Base-by-base conservation (phyloP, 1,139 yeast species). In the Magnusiomyces magnusii region DNA sequence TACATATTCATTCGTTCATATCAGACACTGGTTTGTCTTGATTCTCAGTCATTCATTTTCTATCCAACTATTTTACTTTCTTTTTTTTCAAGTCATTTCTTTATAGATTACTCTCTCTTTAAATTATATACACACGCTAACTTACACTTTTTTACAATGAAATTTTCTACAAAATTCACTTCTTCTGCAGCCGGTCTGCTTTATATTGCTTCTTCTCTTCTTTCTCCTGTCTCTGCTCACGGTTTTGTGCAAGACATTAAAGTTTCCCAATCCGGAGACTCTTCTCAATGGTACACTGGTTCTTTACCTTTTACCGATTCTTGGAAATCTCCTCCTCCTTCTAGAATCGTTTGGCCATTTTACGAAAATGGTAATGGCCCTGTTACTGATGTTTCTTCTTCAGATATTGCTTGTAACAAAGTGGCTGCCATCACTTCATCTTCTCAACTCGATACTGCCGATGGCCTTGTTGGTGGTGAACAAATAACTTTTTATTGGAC, bases 291-390 rank as follows among this genome's bases (percentile, higher is more conserved):
- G 57, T 58, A 58, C 27, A 50, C 51, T 3, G 57, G 58, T 17
- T 52, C 56, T 39, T 41, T 51, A 7, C 53, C 53, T 5, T 58
- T 21, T 39, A 57, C 51, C 21, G 60, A 58, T 24, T 52, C 28
- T 3, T 58, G 57, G 47, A 24, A 24, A 1, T 34, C 31, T 19
- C 56, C 54, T n/a, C 52, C 27, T 9, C 41, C 42, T 17, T 50
- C 53, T 25, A 42, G 59, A 44, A 57, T 60, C 28, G 57, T 56
- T 23, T 60, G 62, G 62, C 49, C 58, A n/a, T 58, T 58, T 51
- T 56, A 44, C 34, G 36, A 42, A n/a, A 52, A 39, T 19, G 61
- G 60, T 5, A 55, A 53, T 24, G 60, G 60, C 50, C 62, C 62
- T 9, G 62, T 60, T 39, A 39, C 53, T 21, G 61, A 60, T 31